Evolutionary conservation across 2,329 filamentous ascomycete genomes (phyloP), one percentile per base, ranked within the genome.

Genomic region (Colletotrichum caudatum): DNA sequence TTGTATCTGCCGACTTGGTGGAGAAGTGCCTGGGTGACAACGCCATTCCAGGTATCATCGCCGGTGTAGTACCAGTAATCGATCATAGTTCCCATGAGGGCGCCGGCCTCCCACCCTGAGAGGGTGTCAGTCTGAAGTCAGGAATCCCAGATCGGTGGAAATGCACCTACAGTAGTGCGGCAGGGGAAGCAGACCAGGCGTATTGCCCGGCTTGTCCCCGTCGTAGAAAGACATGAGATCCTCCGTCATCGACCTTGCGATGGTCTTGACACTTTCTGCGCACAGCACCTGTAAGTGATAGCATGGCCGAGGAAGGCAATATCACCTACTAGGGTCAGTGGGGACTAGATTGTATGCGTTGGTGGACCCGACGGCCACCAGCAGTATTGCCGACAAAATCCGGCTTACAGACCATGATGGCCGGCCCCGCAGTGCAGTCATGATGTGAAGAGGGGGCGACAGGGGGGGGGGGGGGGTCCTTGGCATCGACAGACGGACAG

Each of bases 11-110:
- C 93, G 64, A 91, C 89, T 80, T 97, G 94, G 78, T 88, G 91
- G 58, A 94, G 85, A 75, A 97, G 86, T 16, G 88, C 94, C 74
- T 93, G 85, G 46, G 85, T 86, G 20, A 89, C 88, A 53, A 93
- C 82, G 20, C 90, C 83, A 78, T 94, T 94, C 82, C 93, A 96
- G 44, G 87, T 86, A 5, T 86, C 82, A 77, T 95, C 93, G 26
- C 90, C 91, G 0, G 93, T 95, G 78, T 94, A 93, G 78, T 91
- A 93, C 93, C 93, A 97, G 80, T 96, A 96, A 77, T 96, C 93
- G 64, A 97, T 85, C 73, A 96, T 83, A 2, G 91, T 85, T 29
- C 88, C 89, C 81, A 91, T 86, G 84, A 95, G 90, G 68, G 92
- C 92, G 64, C 93, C 93, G 14, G 86, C 91, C 81, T 93, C 92